Conservation (phyloP, 2,329 filamentous ascomycete genomes). For the Colletotrichum sp. region DNA sequence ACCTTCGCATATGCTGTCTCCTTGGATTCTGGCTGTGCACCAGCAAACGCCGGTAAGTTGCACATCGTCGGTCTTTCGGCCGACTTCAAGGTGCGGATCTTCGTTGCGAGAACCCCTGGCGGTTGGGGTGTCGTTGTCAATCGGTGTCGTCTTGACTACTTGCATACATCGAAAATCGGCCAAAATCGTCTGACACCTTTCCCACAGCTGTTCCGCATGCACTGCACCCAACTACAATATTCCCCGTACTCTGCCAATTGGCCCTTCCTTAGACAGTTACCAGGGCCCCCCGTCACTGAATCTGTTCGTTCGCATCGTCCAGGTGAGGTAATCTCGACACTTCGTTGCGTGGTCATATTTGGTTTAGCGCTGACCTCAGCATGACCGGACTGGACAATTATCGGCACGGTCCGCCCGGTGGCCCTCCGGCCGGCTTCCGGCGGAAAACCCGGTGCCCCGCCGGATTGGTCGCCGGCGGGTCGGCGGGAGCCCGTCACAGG, state of each 20-base stretch:
- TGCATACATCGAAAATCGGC: neutral
- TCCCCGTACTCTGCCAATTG: neutral
- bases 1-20: neutral
- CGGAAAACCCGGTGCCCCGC: neutral
- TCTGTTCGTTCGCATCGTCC: neutral
- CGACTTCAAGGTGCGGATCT: neutral
- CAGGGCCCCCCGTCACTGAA: neutral
- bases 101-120: neutral
- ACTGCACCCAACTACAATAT: neutral
- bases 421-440: neutral
- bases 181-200: neutral
- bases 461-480: neutral
- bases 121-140: neutral
- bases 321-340: neutral
- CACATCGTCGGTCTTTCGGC: neutral
- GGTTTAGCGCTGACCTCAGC: conserved; percentile 4
- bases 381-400: neutral
- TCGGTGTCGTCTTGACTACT: neutral
- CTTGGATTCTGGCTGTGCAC: neutral
- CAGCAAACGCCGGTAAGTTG: neutral
- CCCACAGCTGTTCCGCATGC: neutral
- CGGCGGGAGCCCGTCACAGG: neutral
- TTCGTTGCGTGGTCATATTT: neutral
- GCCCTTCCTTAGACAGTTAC: neutral
- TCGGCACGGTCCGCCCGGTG: neutral